Base-by-base conservation (phyloP, 1,139 yeast genomes). In the Nakaseomyces nivariensis region DNA sequence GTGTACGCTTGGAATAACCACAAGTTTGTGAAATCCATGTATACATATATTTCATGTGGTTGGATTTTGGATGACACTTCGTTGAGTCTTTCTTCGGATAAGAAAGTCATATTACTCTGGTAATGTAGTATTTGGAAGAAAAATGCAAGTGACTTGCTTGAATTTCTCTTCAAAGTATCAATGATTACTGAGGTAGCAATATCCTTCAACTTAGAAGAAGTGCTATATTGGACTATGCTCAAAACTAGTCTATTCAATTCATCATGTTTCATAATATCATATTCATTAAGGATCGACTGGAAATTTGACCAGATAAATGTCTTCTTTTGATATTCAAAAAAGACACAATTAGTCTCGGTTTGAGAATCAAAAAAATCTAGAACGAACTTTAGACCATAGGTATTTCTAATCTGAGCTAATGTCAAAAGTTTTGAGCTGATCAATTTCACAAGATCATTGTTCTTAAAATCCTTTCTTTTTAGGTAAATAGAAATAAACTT, bases 1-100 rank as follows among this genome's bases (percentile, higher is more conserved):
- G 67, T 61, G 37, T 54, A 56, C 1, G 60, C 58, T 49, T 64
- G 67, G 47, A 63, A 61, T 10, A 62, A 50, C 67, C 66, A 63
- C 22, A 63, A 44, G 49, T 63, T 65, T 7, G 64, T 56, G 49
- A 65, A 65, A 48, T 64, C 64, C 46, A 65, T 52, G 26, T 50
- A 50, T 8, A 46, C 45, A 43, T 55, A 62, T 22, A 55, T 37
- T 11, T 51, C 54, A 11, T 43, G 37, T 22, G 40, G 45, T 29
- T 43, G 25, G 5, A 31, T 40, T 22, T 36, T 25, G 3, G 17
- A 24, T 4, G 9, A 37, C 24, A 7, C 25, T 22, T 37, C 27
- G 5, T 24, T 1, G 9, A 45, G 29, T 34, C 9, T 25, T 11
- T 17, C 24, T 10, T 27, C 34, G 9, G 29, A 22, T 26, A 36